Conservation (phyloP, 1,139 yeast genomes). For the Yamadazyma kanchanaburiensis region DNA sequence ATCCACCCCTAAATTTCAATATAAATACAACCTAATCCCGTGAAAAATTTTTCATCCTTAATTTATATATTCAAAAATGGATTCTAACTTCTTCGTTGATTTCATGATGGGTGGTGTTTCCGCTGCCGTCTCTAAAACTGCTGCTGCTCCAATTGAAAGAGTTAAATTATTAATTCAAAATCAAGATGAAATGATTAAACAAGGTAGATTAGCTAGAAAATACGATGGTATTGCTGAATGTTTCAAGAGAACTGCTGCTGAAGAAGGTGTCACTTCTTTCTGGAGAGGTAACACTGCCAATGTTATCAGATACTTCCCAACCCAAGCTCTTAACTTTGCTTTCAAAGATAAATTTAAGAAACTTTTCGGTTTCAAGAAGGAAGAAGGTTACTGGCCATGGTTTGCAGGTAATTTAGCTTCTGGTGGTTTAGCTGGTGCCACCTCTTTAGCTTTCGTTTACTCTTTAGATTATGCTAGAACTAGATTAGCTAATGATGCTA, state of each 20-base stretch:
- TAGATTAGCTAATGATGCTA: constrained; percentile 55
- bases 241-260: constrained; percentile 53
- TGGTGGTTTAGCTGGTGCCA: constrained; percentile 57
- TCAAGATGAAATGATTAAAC: constrained; percentile 54
- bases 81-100: constrained; percentile 31
- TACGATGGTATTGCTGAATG: constrained; percentile 50
- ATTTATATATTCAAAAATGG: constrained; percentile 17
- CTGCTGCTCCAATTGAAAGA: constrained; percentile 56
- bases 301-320: constrained; percentile 55
- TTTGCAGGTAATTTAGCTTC: constrained; percentile 56
- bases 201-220: constrained; percentile 50
- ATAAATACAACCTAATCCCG: constrained; percentile 10
- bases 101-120: constrained; percentile 55
- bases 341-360: constrained; percentile 53
- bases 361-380: constrained; percentile 53
- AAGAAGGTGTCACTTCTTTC: constrained; percentile 50
- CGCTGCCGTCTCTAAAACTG: constrained; percentile 56
- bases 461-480: constrained; percentile 56
- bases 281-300: constrained; percentile 60
- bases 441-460: constrained; percentile 52
- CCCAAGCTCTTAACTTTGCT: constrained; percentile 53
- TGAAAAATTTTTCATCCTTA: constrained; percentile 11
- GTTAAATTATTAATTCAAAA: constrained; percentile 52
- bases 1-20: constrained; percentile 9
- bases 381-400: constrained; percentile 49